These are phyloP conservation scores for Citrus cavaleriei DNA, from an alignment of 345 rosid species.

Conservation along the genomic window DNA sequence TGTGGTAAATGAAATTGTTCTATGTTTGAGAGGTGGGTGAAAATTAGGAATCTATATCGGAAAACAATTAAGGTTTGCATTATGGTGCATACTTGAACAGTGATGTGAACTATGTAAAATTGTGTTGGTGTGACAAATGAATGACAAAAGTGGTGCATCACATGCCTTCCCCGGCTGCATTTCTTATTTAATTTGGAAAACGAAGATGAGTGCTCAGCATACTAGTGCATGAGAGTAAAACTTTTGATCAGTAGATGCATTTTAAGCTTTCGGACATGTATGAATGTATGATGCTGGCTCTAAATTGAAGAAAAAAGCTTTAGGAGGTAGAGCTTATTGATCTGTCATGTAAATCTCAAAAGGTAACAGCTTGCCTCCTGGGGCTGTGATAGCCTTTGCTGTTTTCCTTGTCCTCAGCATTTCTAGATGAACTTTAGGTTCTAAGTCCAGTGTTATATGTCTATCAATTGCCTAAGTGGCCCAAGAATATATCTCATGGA, in stretches of 20 bases:
- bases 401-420: not conserved
- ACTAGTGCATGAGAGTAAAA: not conserved
- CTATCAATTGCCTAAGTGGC: not conserved
- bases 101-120: not conserved
- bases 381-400: not conserved
- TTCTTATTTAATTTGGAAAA: constrained; percentile 2
- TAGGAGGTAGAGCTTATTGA: not conserved
- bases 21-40: not conserved
- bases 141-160: not conserved
- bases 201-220: not conserved
- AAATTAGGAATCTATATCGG: not conserved
- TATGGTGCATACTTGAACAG: not conserved
- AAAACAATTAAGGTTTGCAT: not conserved
- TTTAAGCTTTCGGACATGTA: not conserved
- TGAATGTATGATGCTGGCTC: not conserved
- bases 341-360: not conserved
- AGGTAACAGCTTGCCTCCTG: not conserved
- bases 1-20: not conserved
- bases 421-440: not conserved
- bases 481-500: not conserved
- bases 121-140: not conserved
- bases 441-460: not conserved
- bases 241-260: not conserved
- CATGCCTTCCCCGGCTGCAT: not conserved
- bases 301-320: not conserved